Evolutionary conservation across 2,329 filamentous ascomycete genomes (phyloP), one percentile per base, ranked within the genome.

Genomic region (Xylaria sp.): DNA sequence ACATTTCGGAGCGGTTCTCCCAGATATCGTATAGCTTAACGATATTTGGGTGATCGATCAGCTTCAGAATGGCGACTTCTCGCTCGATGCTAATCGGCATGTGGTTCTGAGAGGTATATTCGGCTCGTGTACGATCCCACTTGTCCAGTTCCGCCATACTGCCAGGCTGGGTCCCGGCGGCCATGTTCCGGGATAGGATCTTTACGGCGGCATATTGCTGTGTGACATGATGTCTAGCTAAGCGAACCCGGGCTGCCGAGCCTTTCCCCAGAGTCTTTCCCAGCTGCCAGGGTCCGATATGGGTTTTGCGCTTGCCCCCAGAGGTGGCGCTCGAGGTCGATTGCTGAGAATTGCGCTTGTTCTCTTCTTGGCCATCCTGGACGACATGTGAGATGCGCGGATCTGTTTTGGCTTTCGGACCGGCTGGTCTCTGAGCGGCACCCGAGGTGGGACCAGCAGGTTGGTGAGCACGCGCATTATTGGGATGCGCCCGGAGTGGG

Each of bases 1-100:
- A 97, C 90, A 99, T 87, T 72, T 99, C 92, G 52, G 91, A 90
- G 19, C 90, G 84, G 69, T 97, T 97, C 75, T 99, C 94, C 93
- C 93, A 99, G 24, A 99, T 93, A 74, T 99, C 94, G 69, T 93
- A 94, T 8, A 99, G 77, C 63, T 90, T 91, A 72, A 97, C 92
- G 65, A 97, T 93, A 70, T 97, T 94, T 5, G 89, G 90, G 73
- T 99, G 94, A 66, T 96, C 88, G 56, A 97, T 90, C 53, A 97
- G 82, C 75, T 97, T 97, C 83, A 99, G 91, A 64, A 99, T 95
- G 26, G 93, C 92, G 39, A 99, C 92, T 70, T 99, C 94, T 50
- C 94, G 84, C 74, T 97, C 93, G 57, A 99, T 89, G 1, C 92
- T 90, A 66, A 93, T 86, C 1, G 93, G 93, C 69, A 96, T 92